Conservation (phyloP, 139 green algal genomes). For the Closterium sp. region DNA sequence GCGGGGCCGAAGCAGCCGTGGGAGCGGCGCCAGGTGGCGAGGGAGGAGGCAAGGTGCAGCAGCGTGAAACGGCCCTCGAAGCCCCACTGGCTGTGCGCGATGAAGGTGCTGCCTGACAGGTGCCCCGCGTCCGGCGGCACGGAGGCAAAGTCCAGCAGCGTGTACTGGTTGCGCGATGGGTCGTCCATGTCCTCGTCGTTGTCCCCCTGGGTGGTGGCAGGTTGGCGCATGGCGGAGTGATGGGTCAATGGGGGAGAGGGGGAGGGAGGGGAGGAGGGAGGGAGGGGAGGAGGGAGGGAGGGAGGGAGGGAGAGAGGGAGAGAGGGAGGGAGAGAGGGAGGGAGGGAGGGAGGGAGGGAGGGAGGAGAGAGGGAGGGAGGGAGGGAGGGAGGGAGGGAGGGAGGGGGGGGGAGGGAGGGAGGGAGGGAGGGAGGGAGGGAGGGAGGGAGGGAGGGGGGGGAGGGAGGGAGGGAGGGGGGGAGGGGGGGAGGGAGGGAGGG, state of each 20-base stretch:
- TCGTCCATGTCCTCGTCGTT: slow-evolving; percentile 15
- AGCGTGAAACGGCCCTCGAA: slow-evolving; percentile 19
- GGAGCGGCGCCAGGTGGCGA: slow-evolving; percentile 1
- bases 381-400: neutral
- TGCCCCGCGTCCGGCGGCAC: slow-evolving; percentile 6
- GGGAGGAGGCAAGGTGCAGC: slow-evolving; percentile 2
- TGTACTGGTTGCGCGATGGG: slow-evolving; percentile 10
- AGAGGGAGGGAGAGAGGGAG: neutral
- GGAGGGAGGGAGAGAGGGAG: neutral
- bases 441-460: neutral
- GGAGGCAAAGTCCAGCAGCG: slow-evolving; percentile 1
- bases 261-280: neutral
- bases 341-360: too few species aligned
- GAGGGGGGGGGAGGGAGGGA: neutral
- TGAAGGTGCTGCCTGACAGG: slow-evolving; percentile 20
- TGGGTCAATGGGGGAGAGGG: neutral
- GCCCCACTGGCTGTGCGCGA: neutral
- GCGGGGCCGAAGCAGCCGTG: slow-evolving; percentile 30
- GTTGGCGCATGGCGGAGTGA: neutral
- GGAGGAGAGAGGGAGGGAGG: too few species aligned
- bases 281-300: neutral
- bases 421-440: neutral
- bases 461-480: neutral
- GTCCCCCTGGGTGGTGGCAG: neutral
- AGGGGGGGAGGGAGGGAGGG: too few species aligned